Evolutionary conservation across 352 stramenopile genomes (phyloP).

Genomic region (Phytophthora aleatoria): DNA sequence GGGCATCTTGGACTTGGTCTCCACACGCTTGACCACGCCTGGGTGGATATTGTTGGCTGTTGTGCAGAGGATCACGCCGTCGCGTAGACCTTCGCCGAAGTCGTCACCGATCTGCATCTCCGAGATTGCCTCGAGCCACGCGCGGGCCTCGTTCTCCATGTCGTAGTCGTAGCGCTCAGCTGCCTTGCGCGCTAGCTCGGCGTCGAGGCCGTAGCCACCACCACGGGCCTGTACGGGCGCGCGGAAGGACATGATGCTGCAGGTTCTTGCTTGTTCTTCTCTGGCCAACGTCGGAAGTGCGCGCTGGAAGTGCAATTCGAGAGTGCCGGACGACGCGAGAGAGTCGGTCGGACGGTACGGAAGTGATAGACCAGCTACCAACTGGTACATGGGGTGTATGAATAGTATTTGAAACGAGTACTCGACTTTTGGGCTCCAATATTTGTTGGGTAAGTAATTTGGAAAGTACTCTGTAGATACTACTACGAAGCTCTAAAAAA

Average conservation of each 20-base stretch:
- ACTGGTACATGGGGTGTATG: neutral
- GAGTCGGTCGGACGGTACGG: constrained; percentile 23
- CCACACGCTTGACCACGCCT: constrained; percentile 65
- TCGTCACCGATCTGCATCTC: constrained; percentile 73
- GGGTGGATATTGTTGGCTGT: constrained; percentile 85
- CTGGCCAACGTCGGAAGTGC: neutral
- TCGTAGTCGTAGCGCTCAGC: constrained; percentile 91
- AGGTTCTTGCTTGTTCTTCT: constrained; percentile 8
- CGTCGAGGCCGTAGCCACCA: constrained; percentile 89
- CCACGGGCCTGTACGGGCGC: constrained; percentile 67
- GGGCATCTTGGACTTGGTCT: constrained; percentile 87
- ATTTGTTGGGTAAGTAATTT: neutral
- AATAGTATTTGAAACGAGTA: neutral
- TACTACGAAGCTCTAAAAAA: too few relatives aligned
- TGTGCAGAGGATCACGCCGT: constrained; percentile 85
- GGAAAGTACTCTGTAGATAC: too few relatives aligned
- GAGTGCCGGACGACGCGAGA: constrained; percentile 28
- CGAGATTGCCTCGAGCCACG: constrained; percentile 88
- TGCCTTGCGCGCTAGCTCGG: constrained; percentile 83
- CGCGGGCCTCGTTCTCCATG: constrained; percentile 82
- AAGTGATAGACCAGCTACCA: constrained; percentile 5
- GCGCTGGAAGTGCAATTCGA: constrained; percentile 19
- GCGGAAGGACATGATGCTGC: constrained; percentile 32
- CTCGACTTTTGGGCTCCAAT: neutral
- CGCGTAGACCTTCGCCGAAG: constrained; percentile 79